These are phyloP conservation scores for Lachnellula arida DNA, from an alignment of 2,329 filamentous ascomycete genomes.

Conservation along the genomic window DNA sequence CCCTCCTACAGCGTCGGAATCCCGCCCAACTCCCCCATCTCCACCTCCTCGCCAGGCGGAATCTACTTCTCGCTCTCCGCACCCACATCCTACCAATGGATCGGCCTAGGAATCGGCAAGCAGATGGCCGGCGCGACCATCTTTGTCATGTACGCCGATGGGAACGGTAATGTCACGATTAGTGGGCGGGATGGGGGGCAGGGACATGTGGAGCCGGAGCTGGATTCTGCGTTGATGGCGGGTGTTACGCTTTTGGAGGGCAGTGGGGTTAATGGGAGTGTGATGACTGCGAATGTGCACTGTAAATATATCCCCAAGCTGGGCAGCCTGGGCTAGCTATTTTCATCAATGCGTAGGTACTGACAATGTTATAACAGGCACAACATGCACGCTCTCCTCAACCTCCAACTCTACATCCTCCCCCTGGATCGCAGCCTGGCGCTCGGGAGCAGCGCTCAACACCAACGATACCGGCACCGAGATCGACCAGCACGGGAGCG, in stretches of 20 bases:
- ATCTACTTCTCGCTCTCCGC: slow-evolving; percentile 55
- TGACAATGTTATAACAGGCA: slow-evolving; percentile 18
- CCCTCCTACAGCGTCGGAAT: slow-evolving; percentile 24
- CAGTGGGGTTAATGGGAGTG: slow-evolving; percentile 47
- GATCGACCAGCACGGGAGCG: slow-evolving; percentile 20
- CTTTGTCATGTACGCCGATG: slow-evolving; percentile 53
- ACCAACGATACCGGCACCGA: slow-evolving; percentile 11
- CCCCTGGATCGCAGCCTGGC: slow-evolving; percentile 29
- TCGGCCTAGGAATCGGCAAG: slow-evolving; percentile 52
- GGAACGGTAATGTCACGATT: slow-evolving; percentile 48
- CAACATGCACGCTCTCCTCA: slow-evolving; percentile 18
- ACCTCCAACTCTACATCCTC: slow-evolving; percentile 16
- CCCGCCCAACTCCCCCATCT: slow-evolving; percentile 35
- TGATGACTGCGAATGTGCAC: slow-evolving; percentile 52
- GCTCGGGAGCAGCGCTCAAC: slow-evolving; percentile 19
- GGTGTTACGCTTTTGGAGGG: slow-evolving; percentile 46
- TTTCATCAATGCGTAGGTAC: not conserved
- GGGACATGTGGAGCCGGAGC: slow-evolving; percentile 41
- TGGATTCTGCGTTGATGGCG: slow-evolving; percentile 37
- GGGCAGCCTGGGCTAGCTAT: not conserved
- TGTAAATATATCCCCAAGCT: slow-evolving; percentile 35
- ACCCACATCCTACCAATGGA: slow-evolving; percentile 49
- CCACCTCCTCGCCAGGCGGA: slow-evolving; percentile 45
- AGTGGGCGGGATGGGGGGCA: slow-evolving; percentile 43
- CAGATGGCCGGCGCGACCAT: slow-evolving; percentile 53